Percentiles rank a stretch among this genome's conserved stretches.
phyloP scores from a whole-genome alignment of 371 early-diverging fungal species.

The Mortierella sp. region DNA sequence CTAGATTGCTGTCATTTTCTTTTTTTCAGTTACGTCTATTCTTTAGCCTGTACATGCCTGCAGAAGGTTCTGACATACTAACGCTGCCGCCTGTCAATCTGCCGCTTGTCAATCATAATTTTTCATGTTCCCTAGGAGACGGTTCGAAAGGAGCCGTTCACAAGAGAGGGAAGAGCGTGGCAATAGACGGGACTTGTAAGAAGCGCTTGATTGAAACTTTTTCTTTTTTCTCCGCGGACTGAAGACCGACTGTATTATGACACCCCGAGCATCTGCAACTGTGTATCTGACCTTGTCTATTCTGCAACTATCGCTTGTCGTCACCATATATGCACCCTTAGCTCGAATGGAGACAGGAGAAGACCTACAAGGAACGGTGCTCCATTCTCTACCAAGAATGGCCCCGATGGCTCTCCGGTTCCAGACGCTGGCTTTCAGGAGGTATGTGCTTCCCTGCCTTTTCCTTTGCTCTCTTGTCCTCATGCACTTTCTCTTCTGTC shows the following conservation, averaged over 20 bases:
- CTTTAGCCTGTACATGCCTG: neutral
- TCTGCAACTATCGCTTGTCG: neutral
- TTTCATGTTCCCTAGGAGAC: constrained; percentile 20
- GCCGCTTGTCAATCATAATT: neutral
- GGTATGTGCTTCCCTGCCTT: constrained; percentile 20
- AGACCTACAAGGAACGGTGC: constrained; percentile 37
- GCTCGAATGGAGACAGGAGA: constrained; percentile 40
- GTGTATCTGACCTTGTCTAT: neutral
- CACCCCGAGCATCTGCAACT: constrained; percentile 1
- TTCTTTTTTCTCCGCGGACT: too few species aligned
- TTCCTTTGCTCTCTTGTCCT: neutral
- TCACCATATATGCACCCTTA: neutral
- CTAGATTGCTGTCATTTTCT: too few species aligned
- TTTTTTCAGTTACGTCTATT: too few species aligned
- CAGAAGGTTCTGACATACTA: neutral
- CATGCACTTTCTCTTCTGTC: neutral
- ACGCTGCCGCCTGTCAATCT: too few species aligned
- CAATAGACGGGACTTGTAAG: constrained; percentile 50
- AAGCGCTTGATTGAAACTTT: neutral
- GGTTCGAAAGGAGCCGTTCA: constrained; percentile 48
- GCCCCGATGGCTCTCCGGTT: constrained; percentile 30
- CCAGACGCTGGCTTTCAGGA: constrained; percentile 46
- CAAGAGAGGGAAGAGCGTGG: constrained; percentile 42
- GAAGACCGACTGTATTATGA: too few species aligned
- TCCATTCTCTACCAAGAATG: constrained; percentile 16